Percentiles rank a stretch among this genome's conserved stretches.
These are phyloP conservation scores for Wickerhamomyces silvicola DNA, from an alignment of 805 yeast species.

Conservation along the genomic window DNA sequence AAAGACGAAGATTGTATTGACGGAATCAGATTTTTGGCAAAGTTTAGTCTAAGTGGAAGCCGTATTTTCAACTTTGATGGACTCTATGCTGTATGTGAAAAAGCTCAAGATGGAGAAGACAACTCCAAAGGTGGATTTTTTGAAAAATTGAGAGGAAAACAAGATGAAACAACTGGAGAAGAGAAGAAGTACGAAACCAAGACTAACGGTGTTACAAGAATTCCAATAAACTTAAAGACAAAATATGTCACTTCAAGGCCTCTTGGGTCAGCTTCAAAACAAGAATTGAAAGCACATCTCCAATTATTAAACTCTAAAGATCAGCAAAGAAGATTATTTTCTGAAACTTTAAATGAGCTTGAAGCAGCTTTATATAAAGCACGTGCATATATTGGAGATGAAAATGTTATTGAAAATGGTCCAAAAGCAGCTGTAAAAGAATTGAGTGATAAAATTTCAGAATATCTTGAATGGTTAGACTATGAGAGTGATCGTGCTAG, in stretches of 20 bases:
- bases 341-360: constrained; percentile 57
- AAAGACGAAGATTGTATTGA: constrained; percentile 31
- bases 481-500: constrained; percentile 53
- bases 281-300: constrained; percentile 41
- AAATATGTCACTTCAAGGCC: constrained; percentile 40
- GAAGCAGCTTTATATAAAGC: constrained; percentile 71
- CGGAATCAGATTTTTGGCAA: constrained; percentile 32
- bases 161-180: constrained; percentile 15
- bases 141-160: constrained; percentile 13
- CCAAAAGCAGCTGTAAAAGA: constrained; percentile 34
- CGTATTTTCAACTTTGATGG: constrained; percentile 42
- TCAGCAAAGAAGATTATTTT: constrained; percentile 42
- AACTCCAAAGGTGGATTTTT: constrained; percentile 11
- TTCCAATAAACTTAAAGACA: constrained; percentile 22
- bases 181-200: no score
- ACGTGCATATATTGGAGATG: constrained; percentile 52
- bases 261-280: constrained; percentile 40
- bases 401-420: constrained; percentile 36
- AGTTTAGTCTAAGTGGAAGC: constrained; percentile 40
- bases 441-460: constrained; percentile 34
- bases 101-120: constrained; percentile 8
- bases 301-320: constrained; percentile 49
- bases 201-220: constrained; percentile 17
- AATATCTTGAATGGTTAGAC: constrained; percentile 72
- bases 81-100: constrained; percentile 40